Conservation (phyloP, 2,329 filamentous ascomycete genomes). For the Stachybotrys elegans region DNA sequence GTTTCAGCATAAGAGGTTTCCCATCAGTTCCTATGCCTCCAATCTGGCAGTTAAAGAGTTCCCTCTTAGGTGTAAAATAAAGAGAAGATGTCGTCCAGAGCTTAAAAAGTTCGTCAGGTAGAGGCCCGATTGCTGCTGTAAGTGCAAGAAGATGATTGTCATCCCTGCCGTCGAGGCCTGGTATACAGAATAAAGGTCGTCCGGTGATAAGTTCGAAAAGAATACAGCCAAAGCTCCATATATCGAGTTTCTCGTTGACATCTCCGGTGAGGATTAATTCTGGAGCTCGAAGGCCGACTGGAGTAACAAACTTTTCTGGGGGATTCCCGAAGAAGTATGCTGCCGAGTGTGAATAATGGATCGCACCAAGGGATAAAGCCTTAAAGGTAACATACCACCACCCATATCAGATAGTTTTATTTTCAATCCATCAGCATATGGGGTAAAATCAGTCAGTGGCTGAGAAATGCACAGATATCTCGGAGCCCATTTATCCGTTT, state of each 20-base stretch:
- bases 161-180: conserved; percentile 11
- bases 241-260: conserved; percentile 15
- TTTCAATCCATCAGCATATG: conserved; percentile 16
- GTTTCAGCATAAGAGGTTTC: conserved; percentile 16
- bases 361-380: conserved; percentile 1
- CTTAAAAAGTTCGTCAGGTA: conserved; percentile 13
- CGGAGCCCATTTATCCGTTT: conserved; percentile 22
- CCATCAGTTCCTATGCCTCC: conserved; percentile 14
- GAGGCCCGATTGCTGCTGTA: conserved; percentile 12
- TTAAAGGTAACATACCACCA: conserved; percentile 18
- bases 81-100: conserved; percentile 18
- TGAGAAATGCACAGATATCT: conserved; percentile 22
- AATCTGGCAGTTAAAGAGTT: conserved; percentile 20
- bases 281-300: conserved; percentile 20
- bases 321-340: conserved; percentile 20
- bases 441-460: conserved; percentile 15
- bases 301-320: conserved; percentile 14
- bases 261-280: conserved; percentile 20
- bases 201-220: conserved; percentile 24
- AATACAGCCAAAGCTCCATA: conserved; percentile 27
- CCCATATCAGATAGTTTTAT: conserved; percentile 25
- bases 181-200: conserved; percentile 19
- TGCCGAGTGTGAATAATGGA: conserved; percentile 7
- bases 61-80: conserved; percentile 19
- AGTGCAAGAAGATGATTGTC: conserved; percentile 17